Base-by-base conservation (phyloP, 1,284 basidiomycete species). In the Irpex rosettiformis region DNA sequence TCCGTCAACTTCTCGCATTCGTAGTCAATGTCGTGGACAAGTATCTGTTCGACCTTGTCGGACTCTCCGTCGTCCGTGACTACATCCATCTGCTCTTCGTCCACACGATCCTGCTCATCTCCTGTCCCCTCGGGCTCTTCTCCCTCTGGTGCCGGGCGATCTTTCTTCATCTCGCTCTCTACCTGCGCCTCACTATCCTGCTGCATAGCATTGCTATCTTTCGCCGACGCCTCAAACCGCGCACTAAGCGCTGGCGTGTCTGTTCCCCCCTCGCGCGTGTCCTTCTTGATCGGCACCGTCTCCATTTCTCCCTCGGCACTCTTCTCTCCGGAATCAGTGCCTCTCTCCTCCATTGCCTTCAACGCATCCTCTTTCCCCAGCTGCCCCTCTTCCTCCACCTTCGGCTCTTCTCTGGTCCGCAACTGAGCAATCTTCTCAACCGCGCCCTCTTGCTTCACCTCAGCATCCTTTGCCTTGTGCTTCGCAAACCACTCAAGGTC, bases 401-500 rank as follows among this genome's bases (percentile, higher is more conserved):
- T 51, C 48, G 6, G 1, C 48, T 51, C n/a, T 51, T 25, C 27
- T 22, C 13, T 51, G 11, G 16, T 51, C 43, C 43, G 6, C 21
- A 7, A 10, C 43, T n/a, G n/a, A n/a, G n/a, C n/a, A n/a, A n/a
- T n/a, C 48, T 16, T 51, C 48, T 51, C 22, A 8, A 25, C 48
- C 24, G 3, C 48, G 10, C 27, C 16, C 4, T 51, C 25, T n/a
- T 4, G 11, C 13, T 25, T 22, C 21, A 10, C 28, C 4, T 51
- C 48, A 3, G 18, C 48, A 28, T 28, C 48, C 48, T 51, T 51
- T 11, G 13, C 25, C 48, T 51, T 51, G 4, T 51, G 21, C 48
- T 51, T 25, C 13, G 22, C 25, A 51, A 13, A 51, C 48, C 48
- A 51, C 27, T 51, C 48, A 51, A 51, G 48, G 25, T 51, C 48